These are phyloP conservation scores for Neurospora discreta DNA, from an alignment of 495 filamentous ascomycete genomes.

Conservation along the genomic window DNA sequence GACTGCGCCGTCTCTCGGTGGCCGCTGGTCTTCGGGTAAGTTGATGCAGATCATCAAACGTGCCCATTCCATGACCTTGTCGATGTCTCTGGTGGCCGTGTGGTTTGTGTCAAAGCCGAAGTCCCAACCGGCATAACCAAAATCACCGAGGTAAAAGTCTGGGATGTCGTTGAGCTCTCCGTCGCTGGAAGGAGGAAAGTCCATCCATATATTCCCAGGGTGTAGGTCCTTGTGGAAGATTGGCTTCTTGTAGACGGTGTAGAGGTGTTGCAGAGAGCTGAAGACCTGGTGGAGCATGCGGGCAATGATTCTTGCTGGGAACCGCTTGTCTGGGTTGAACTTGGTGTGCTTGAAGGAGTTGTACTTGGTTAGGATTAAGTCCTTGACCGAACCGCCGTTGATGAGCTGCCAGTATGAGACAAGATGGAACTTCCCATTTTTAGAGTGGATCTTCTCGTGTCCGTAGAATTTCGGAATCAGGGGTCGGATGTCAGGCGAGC, in stretches of 20 bases:
- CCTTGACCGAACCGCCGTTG: background rate
- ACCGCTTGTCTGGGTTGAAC: background rate
- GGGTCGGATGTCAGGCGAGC: background rate
- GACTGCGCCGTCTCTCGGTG: background rate
- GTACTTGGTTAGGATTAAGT: background rate
- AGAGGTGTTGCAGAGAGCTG: background rate
- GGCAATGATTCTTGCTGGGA: background rate
- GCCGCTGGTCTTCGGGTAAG: background rate
- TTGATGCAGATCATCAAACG: background rate
- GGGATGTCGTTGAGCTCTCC: background rate
- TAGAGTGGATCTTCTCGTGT: background rate
- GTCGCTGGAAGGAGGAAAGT: background rate
- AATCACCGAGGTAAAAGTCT: slow-evolving; percentile 4
- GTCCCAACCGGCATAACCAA: background rate
- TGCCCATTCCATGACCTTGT: background rate
- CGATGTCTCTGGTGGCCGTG: background rate
- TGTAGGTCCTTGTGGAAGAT: background rate
- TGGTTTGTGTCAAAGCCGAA: background rate
- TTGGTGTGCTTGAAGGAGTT: background rate
- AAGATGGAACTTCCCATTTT: background rate
- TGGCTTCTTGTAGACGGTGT: background rate
- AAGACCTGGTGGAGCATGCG: slow-evolving; percentile 2
- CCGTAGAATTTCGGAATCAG: background rate
- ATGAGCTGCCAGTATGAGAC: slow-evolving; percentile 3
- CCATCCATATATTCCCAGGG: background rate